Evolutionary conservation across 305 asterid species (phyloP), one percentile per base, ranked within the genome.

Genomic region (Plantago rigida): DNA sequence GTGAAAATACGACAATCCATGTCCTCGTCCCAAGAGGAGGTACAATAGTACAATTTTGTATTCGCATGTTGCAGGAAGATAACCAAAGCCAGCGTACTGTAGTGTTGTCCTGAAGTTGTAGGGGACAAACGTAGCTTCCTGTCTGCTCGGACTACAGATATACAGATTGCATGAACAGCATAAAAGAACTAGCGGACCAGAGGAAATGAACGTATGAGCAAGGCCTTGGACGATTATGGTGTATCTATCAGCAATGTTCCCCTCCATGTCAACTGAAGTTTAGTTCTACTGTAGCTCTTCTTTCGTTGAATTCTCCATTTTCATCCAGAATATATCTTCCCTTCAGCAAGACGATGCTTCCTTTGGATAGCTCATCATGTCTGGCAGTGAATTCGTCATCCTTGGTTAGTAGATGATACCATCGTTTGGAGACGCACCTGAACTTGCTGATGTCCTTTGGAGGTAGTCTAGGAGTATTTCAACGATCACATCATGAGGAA

Each of bases 391-490:
- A 60, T 8, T 68, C 62, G 8, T 54, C n/a, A 22, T 68, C 68
- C 0, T 12, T 7, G 19, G 70, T 52, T 49, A 67, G 60, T 22
- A 67, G 63, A 29, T 59, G 45, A n/a, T 24, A 56, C 71, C 77
- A 68, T 17, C 15, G 58, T 56, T 64, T 64, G 24, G 71, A 73
- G 3, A 69, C 66, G 44, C 73, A 56, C 63, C 71, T 68, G 71
- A 68, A 73, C 39, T 49, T 64, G 62, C 65, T 46, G 44, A 73
- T 52, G 19, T 39, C 48, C 28, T 59, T 68, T 3, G 55, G 60
- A 4, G 73, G 68, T 36, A 68, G 71, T 49, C 64, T 12, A 65
- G 13, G 57, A 73, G 71, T 26, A 68, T 68, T 22, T 73, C 73
- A 15, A 64, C 26, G 60, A 67, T 17, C 55, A 72, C 9, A 51